Percentiles rank a stretch among this genome's conserved stretches.
phyloP scores from a whole-genome alignment of 2,329 filamentous ascomycete species.

The Bipolaris oryzae region DNA sequence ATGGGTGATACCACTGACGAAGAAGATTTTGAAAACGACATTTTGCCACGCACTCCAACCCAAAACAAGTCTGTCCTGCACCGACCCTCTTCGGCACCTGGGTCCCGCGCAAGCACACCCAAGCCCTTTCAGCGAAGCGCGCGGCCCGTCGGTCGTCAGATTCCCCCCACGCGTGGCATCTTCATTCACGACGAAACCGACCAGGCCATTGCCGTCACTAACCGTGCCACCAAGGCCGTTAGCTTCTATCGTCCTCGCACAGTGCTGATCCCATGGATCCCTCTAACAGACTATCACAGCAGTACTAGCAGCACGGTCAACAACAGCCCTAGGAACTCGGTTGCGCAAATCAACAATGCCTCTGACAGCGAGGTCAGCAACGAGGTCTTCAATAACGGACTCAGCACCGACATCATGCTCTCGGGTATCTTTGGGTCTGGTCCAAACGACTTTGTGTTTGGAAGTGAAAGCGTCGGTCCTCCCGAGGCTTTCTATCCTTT shows the following conservation, averaged over 20 bases:
- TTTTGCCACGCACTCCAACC: constrained; percentile 54
- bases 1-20: constrained; percentile 65
- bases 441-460: constrained; percentile 54
- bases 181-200: constrained; percentile 46
- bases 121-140: constrained; percentile 47
- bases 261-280: constrained; percentile 34
- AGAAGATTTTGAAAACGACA: constrained; percentile 52
- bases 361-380: constrained; percentile 50
- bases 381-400: constrained; percentile 40
- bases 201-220: constrained; percentile 51
- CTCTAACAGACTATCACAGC: constrained; percentile 42
- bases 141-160: constrained; percentile 33
- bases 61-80: constrained; percentile 54
- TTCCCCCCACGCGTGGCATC: constrained; percentile 42
- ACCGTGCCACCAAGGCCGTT: constrained; percentile 49
- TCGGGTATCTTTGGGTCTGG: constrained; percentile 65
- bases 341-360: constrained; percentile 43
- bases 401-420: constrained; percentile 74
- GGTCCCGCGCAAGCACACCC: constrained; percentile 44
- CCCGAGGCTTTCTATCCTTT: constrained; percentile 78
- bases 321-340: constrained; percentile 48
- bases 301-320: constrained; percentile 49
- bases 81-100: constrained; percentile 55
- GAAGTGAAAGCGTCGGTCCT: constrained; percentile 71
- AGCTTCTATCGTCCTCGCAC: constrained; percentile 51